Evolutionary conservation across 2,329 filamentous ascomycete species (phyloP), one percentile per base, ranked within the genome.

Genomic region (Colletotrichum cuscutae): DNA sequence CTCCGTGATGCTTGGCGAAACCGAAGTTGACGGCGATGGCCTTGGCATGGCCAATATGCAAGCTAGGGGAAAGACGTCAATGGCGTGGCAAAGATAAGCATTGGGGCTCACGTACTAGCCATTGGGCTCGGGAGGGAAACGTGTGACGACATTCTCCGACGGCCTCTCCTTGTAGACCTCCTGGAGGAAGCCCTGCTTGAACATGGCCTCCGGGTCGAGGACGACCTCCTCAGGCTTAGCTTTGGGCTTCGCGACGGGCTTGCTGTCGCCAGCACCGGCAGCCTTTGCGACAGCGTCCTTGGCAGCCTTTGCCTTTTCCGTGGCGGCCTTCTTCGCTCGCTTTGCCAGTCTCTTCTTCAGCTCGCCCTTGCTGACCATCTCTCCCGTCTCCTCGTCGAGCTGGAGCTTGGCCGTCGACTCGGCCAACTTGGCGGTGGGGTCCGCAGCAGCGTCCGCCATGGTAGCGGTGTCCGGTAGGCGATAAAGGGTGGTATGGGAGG

Each of bases 21-120:
- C 96, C 96, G 84, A 98, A 98, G 84, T 98, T 98, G 82, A 98
- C 91, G 0, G 95, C 93, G 81, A 98, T 98, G 26, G 97, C 96
- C 85, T 98, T 98, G 76, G 93, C 94, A 81, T 98, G 97, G 24
- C 96, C 96, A 77, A 98, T 93, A 80, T 73, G 71, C 56, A 73
- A 30, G 30, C 71, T 59, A 12, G 32, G 32, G 61, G 46, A 15
- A 11, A n/a, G 8, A 49, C 53, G 67, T 71, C 42, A 71, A 24
- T 22, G 49, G 42, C 4, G 35, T 24, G 26, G 26, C 5, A 42
- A 8, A 9, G 8, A 30, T 32, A 5, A 98, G 95, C 11, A 98
- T 89, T 81, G 32, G 7, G 8, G 4, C 4, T 15, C 7, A 70
- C 70, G 5, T 59, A 72, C 70, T 93, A 98, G 67, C 96, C 97